Evolutionary conservation across 2,329 filamentous ascomycete species (phyloP).

Genomic region (Ophiostoma populinum): DNA sequence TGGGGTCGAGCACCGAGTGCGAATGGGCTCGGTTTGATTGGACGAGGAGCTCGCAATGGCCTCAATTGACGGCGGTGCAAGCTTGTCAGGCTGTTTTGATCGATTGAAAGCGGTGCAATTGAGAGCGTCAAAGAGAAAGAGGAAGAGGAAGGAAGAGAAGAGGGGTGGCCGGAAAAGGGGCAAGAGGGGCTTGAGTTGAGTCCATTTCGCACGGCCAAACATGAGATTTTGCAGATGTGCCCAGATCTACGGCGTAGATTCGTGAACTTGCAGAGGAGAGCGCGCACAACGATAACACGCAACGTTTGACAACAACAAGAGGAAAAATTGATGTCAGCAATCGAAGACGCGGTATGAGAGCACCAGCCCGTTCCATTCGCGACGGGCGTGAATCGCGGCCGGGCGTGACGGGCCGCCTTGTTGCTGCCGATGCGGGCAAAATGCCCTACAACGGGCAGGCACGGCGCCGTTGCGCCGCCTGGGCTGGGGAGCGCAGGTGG

Average conservation of each 20-base stretch:
- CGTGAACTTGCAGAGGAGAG: slow-evolving; percentile 2
- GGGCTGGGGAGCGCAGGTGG: no score
- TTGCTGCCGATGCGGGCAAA: no score
- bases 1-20: no score
- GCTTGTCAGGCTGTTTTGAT: no score
- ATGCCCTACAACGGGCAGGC: no score
- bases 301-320: background rate
- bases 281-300: background rate
- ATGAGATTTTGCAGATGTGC: background rate
- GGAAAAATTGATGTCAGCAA: background rate
- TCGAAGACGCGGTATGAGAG: background rate
- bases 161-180: no score
- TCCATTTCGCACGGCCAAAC: background rate
- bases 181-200: background rate
- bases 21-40: no score
- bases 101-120: background rate
- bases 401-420: no score
- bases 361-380: no score
- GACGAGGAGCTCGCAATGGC: no score
- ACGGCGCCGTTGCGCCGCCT: no score
- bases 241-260: slow-evolving; percentile 3
- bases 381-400: no score
- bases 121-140: background rate
- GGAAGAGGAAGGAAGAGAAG: background rate
- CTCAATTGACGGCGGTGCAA: background rate